Percentiles rank a stretch among this genome's conserved stretches.
Evolutionary conservation across 2,329 filamentous ascomycete genomes (phyloP).

Genomic region (Alternaria brassicae): DNA sequence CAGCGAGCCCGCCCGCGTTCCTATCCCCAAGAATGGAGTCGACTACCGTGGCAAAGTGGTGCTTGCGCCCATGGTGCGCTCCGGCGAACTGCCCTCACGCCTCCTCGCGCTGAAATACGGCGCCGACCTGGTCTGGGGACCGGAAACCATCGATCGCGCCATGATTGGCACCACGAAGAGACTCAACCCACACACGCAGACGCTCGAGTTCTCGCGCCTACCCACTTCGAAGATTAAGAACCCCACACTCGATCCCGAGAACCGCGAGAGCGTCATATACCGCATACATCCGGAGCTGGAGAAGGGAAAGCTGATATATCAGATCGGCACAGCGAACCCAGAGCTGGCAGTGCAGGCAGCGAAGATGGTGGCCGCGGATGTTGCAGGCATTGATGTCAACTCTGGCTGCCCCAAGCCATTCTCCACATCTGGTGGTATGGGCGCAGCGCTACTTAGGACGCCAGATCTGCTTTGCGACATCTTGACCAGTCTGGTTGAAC

Average conservation of each 20-base stretch:
- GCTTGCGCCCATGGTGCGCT: conserved; percentile 96
- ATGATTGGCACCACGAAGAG: conserved; percentile 86
- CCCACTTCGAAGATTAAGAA: conserved; percentile 74
- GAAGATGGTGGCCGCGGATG: conserved; percentile 81
- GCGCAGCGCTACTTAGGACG: conserved; percentile 83
- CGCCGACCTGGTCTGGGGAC: conserved; percentile 96
- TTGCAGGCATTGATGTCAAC: conserved; percentile 95
- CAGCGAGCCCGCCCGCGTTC: conserved; percentile 64
- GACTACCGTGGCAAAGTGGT: conserved; percentile 95
- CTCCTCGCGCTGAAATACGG: conserved; percentile 91
- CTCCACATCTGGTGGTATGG: conserved; percentile 93
- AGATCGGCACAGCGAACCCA: conserved; percentile 87
- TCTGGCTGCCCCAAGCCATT: conserved; percentile 98
- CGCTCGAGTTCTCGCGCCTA: conserved; percentile 82
- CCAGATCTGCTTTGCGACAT: conserved; percentile 86
- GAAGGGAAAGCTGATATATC: conserved; percentile 79
- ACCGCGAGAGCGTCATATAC: conserved; percentile 74
- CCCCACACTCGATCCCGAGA: conserved; percentile 62
- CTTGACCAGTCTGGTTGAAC: conserved; percentile 78
- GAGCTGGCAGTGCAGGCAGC: conserved; percentile 84
- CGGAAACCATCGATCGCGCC: conserved; percentile 90
- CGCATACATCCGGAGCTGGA: conserved; percentile 81
- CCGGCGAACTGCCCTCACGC: conserved; percentile 91
- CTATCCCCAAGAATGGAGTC: conserved; percentile 86
- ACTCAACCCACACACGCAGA: conserved; percentile 76